Percentiles rank a stretch among this genome's conserved stretches.
phyloP scores from a whole-genome alignment of 768 basidiomycete genomes.

The Boletus tomentosulus region DNA sequence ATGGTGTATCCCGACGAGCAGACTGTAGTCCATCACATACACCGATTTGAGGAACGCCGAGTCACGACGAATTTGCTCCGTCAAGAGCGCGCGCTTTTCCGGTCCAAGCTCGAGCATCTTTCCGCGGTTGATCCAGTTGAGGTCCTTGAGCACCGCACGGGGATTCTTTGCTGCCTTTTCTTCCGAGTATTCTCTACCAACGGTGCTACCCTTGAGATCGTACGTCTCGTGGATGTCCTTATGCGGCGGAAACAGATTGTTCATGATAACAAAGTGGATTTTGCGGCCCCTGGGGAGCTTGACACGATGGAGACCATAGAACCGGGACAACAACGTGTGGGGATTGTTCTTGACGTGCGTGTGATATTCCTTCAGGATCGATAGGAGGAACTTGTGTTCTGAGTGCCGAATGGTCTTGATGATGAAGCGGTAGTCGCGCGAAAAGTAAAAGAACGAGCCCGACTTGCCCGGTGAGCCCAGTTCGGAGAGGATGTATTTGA shows the following conservation, averaged over 20 bases:
- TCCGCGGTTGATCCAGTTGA: slow-evolving; percentile 89
- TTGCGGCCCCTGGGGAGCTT: slow-evolving; percentile 91
- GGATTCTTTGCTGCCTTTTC: slow-evolving; percentile 75
- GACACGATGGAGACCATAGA: slow-evolving; percentile 96
- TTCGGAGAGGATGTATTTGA: slow-evolving; percentile 97
- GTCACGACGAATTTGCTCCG: slow-evolving; percentile 88
- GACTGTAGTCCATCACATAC: slow-evolving; percentile 93
- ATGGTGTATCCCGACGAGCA: slow-evolving; percentile 92
- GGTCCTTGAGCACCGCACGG: slow-evolving; percentile 87
- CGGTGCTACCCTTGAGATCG: slow-evolving; percentile 92
- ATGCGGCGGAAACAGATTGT: slow-evolving; percentile 97
- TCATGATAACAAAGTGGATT: slow-evolving; percentile 99
- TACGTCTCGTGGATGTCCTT: slow-evolving; percentile 97
- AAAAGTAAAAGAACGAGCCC: slow-evolving; percentile 99
- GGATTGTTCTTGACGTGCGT: slow-evolving; percentile 85
- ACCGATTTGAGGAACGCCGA: slow-evolving; percentile 78
- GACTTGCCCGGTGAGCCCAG: slow-evolving; percentile 98
- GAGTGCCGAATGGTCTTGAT: slow-evolving; percentile 97
- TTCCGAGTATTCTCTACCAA: slow-evolving; percentile 84
- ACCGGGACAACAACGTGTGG: slow-evolving; percentile 88
- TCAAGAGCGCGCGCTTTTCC: slow-evolving; percentile 86
- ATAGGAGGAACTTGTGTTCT: slow-evolving; percentile 91
- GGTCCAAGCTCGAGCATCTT: slow-evolving; percentile 88
- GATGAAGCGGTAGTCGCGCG: slow-evolving; percentile 97
- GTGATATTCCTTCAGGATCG: slow-evolving; percentile 80